phyloP scores from a whole-genome alignment of 225 moss, liverwort and hornwort genomes.

The Thuidium tamariscinum region DNA sequence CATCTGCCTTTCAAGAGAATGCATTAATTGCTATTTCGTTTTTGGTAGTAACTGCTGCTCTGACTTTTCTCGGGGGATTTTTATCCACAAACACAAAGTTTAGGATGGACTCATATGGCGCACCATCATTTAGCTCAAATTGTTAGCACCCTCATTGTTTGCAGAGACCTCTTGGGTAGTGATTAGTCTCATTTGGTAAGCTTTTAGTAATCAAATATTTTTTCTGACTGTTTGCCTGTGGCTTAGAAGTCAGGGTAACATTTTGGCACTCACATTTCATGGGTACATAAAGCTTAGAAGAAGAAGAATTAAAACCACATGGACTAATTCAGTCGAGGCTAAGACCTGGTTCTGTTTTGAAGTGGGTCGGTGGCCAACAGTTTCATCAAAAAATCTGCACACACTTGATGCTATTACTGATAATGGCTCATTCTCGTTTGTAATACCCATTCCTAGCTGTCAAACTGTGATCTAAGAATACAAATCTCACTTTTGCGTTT shows the following conservation, averaged over 20 bases:
- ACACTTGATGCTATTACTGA: no score
- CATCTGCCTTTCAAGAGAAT: no score
- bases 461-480: neutral
- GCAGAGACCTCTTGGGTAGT: neutral
- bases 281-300: neutral
- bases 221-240: neutral
- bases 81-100: no score
- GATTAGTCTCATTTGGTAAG: neutral
- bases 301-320: neutral
- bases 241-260: neutral
- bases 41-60: no score
- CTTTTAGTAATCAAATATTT: neutral
- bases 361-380: neutral
- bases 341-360: neutral
- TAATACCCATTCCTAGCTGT: neutral
- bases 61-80: no score
- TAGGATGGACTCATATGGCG: no score
- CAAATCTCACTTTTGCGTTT: neutral
- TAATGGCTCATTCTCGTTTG: no score
- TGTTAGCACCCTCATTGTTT: neutral
- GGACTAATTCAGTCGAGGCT: neutral
- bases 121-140: no score
- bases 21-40: no score
- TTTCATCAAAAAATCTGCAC: neutral
- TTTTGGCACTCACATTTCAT: neutral